These are phyloP conservation scores for Acacia acuminata DNA, from an alignment of 306 rosid genomes.

Conservation along the genomic window DNA sequence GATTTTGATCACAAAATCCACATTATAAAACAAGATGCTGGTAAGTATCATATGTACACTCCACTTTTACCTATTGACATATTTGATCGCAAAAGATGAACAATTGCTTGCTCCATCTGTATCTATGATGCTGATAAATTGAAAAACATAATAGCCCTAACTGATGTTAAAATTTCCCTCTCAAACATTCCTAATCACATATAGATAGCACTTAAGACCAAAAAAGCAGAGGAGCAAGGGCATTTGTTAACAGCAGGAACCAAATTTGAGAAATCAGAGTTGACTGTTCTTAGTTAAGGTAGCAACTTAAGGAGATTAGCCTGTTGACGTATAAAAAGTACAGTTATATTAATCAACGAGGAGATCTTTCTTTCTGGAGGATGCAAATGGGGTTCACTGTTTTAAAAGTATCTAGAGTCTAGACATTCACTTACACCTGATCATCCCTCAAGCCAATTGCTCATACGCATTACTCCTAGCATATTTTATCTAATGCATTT, in stretches of 20 bases:
- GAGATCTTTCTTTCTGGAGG: not conserved
- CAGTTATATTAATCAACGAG: not conserved
- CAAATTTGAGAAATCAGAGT: slow-evolving; percentile 9
- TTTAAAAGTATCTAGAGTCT: not conserved
- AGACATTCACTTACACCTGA: slow-evolving; percentile 4
- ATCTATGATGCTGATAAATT: not conserved
- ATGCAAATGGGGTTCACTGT: slow-evolving; percentile 11
- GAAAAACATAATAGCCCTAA: slow-evolving; percentile 7
- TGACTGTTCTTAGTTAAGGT: not conserved
- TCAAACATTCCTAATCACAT: slow-evolving; percentile 17
- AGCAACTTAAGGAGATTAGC: not conserved
- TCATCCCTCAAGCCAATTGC: not conserved
- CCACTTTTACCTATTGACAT: slow-evolving; percentile 1
- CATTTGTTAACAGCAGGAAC: not conserved
- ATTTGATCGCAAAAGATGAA: slow-evolving; percentile 17
- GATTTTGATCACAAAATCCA: slow-evolving; percentile 29
- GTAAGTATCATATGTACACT: not conserved
- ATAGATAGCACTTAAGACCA: not conserved
- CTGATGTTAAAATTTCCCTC: not conserved
- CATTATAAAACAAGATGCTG: slow-evolving; percentile 10
- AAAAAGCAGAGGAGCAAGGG: not conserved
- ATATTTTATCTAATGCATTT: slow-evolving; percentile 20
- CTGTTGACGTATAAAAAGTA: not conserved
- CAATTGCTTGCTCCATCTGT: slow-evolving; percentile 1
- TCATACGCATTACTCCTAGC: slow-evolving; percentile 17